These are phyloP conservation scores for Anisodus tanguticus DNA, from an alignment of 257 asterid species.

Conservation along the genomic window DNA sequence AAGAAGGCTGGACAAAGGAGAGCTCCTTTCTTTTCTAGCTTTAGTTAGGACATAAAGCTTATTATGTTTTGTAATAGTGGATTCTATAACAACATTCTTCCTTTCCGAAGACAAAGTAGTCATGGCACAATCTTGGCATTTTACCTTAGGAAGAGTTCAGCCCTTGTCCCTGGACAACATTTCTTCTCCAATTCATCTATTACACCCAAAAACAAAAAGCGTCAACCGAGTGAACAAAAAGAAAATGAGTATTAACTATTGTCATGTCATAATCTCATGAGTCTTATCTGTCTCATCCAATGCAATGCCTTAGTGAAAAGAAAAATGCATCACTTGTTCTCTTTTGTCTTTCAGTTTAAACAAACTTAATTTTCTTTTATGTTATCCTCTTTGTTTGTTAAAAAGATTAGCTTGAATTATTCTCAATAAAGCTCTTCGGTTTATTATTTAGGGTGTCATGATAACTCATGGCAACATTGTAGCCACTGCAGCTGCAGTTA, in stretches of 20 bases:
- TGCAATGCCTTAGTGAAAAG: neutral
- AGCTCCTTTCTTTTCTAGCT: neutral
- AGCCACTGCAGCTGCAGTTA: conserved; percentile 93
- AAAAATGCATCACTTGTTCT: neutral
- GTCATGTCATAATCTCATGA: neutral
- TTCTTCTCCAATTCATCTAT: neutral
- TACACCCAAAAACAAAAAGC: neutral
- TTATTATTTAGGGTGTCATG: conserved; percentile 77
- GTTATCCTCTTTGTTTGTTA: neutral
- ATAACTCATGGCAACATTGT: conserved; percentile 89
- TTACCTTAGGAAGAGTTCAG: neutral
- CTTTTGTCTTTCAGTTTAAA: neutral
- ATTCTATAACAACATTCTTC: neutral
- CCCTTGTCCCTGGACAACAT: neutral
- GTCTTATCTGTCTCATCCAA: neutral
- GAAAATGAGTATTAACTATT: neutral
- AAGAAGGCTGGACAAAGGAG: neutral
- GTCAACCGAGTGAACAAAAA: neutral
- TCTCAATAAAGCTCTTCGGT: neutral
- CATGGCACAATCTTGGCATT: neutral
- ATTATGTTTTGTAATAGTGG: neutral
- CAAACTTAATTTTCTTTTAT: neutral
- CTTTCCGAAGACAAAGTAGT: neutral
- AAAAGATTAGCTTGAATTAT: neutral
- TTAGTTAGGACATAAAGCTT: neutral